A percentile compares a stretch with the other conserved stretches of the same genome.
Evolutionary conservation across 441 rosid species (phyloP).

Genomic region (Populus hybrid): DNA sequence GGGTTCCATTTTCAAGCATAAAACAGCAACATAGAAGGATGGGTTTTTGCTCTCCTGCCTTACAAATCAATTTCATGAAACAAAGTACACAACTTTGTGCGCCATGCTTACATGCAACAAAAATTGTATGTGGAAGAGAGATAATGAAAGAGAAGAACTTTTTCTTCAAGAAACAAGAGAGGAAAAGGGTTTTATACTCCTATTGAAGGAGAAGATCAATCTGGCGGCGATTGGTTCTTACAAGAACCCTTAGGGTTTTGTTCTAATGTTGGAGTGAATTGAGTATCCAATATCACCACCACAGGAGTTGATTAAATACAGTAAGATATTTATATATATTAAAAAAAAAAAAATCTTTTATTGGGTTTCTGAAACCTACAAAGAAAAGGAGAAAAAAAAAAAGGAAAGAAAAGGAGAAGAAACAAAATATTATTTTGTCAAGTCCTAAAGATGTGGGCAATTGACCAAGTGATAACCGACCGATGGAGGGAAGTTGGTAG

Average conservation of each 20-base stretch:
- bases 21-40: conserved; percentile 11
- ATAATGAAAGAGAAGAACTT: not conserved
- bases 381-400: not conserved
- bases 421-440: not conserved
- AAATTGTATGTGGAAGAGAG: not conserved
- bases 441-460: conserved; percentile 27
- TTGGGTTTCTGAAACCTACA: not conserved
- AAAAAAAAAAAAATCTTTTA: not conserved
- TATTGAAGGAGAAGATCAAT: conserved; percentile 48
- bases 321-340: conserved; percentile 6
- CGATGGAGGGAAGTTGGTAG: conserved; percentile 18
- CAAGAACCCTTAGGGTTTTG: conserved; percentile 93
- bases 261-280: conserved; percentile 20
- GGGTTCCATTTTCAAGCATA: conserved; percentile 9
- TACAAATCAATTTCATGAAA: conserved; percentile 13
- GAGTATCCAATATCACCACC: not conserved
- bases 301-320: conserved; percentile 30
- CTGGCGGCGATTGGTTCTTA: conserved; percentile 71
- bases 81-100: conserved; percentile 11
- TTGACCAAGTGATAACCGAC: conserved; percentile 49
- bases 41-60: not conserved
- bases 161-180: conserved; percentile 11
- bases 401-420: not conserved
- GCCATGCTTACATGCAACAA: conserved; percentile 23
- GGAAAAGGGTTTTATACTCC: conserved; percentile 9